phyloP scores from a whole-genome alignment of 1,139 yeast species.

The Arxiozyma telluris region DNA sequence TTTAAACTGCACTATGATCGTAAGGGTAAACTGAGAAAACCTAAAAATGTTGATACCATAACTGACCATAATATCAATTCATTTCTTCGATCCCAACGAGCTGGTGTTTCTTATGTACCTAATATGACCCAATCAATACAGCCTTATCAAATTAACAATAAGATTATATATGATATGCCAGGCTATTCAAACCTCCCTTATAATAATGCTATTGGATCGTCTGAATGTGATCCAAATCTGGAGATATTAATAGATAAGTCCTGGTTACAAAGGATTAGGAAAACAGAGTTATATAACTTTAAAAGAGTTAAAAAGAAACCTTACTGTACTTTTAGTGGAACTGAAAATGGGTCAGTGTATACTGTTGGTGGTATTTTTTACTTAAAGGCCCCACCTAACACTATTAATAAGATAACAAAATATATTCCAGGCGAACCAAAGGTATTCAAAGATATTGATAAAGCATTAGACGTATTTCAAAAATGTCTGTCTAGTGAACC shows the following conservation, averaged over 20 bases:
- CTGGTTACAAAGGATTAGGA: conserved; percentile 24
- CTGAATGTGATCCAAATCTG: conserved; percentile 6
- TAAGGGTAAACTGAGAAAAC: conserved; percentile 5
- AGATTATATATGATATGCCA: conserved; percentile 25
- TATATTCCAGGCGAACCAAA: conserved; percentile 28
- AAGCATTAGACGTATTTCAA: conserved; percentile 26
- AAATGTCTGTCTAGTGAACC: conserved; percentile 16
- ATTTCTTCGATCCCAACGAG: conserved; percentile 11
- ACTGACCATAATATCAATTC: conserved; percentile 1
- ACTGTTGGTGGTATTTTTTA: conserved; percentile 57
- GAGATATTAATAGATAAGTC: conserved; percentile 17
- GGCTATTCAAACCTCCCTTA: conserved; percentile 19
- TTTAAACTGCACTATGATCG: conserved; percentile 12
- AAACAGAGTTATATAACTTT: conserved; percentile 21
- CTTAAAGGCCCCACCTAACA: conserved; percentile 37
- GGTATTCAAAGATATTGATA: conserved; percentile 23
- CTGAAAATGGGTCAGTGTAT: conserved; percentile 34
- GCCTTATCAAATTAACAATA: conserved; percentile 18
- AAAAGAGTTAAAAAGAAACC: conserved; percentile 29
- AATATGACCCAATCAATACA: conserved; percentile 28
- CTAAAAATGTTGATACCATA: background rate
- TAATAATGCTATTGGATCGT: background rate
- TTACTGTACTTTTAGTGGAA: conserved; percentile 36
- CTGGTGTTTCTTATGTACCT: conserved; percentile 30
- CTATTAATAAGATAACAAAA: conserved; percentile 36